These are phyloP conservation scores for Kwoniella europaea DNA, from an alignment of 768 basidiomycete genomes.

Conservation along the genomic window DNA sequence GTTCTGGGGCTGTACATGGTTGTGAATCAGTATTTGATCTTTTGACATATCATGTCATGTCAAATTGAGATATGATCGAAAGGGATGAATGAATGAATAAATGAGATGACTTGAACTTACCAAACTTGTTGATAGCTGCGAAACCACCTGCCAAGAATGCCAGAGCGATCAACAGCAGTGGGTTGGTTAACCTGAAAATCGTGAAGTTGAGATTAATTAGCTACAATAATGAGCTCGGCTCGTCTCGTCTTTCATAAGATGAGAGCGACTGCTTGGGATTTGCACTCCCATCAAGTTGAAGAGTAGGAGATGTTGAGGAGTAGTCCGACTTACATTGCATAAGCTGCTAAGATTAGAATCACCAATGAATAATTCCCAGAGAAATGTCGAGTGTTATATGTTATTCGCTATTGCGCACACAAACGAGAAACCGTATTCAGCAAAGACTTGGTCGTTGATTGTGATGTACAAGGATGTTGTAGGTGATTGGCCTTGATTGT, in stretches of 20 bases:
- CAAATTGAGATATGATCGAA: too few relatives aligned
- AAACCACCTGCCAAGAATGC: conserved; percentile 90
- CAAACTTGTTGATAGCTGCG: conserved; percentile 85
- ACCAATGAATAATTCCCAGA: conserved; percentile 90
- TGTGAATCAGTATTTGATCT: too few relatives aligned
- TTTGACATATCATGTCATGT: too few relatives aligned
- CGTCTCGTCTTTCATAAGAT: too few relatives aligned
- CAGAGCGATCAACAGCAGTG: conserved; percentile 76
- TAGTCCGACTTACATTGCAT: conserved; percentile 68
- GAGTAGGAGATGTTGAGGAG: too few relatives aligned
- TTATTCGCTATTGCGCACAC: conserved; percentile 69
- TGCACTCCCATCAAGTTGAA: too few relatives aligned
- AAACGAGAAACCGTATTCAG: too few relatives aligned
- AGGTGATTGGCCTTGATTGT: not conserved
- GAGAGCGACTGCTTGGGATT: too few relatives aligned
- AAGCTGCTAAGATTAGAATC: conserved; percentile 83
- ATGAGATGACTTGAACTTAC: conserved; percentile 61
- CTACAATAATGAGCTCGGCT: too few relatives aligned
- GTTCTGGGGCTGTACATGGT: conserved; percentile 64
- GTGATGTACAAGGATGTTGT: too few relatives aligned
- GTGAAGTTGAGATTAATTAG: too few relatives aligned
- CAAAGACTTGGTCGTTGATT: too few relatives aligned
- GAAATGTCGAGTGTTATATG: conserved; percentile 75
- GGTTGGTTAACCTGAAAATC: conserved; percentile 72
- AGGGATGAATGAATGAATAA: not conserved